Conservation (phyloP, 2,329 filamentous ascomycete species). For the Cyphellophora europaea region DNA sequence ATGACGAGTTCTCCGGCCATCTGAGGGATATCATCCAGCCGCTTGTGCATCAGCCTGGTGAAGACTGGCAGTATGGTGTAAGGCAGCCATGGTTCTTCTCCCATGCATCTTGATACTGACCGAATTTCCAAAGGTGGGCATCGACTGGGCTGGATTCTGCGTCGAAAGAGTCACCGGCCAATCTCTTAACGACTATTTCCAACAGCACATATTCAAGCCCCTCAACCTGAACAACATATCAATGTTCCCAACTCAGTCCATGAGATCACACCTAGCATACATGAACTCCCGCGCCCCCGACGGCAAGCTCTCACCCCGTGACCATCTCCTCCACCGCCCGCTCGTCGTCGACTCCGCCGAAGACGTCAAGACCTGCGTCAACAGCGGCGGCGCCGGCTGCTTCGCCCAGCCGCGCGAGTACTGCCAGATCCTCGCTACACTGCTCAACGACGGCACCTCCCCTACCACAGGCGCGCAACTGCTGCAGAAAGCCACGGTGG, state of each 20-base stretch:
- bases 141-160: slow-evolving; percentile 46
- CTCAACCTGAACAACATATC: slow-evolving; percentile 39
- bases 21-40: slow-evolving; percentile 42
- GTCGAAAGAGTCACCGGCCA: slow-evolving; percentile 36
- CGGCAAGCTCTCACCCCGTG: slow-evolving; percentile 32
- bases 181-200: slow-evolving; percentile 39
- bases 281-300: slow-evolving; percentile 45
- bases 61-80: slow-evolving; percentile 53
- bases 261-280: slow-evolving; percentile 46
- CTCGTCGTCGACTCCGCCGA: slow-evolving; percentile 33
- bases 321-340: slow-evolving; percentile 42
- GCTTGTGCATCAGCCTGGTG: slow-evolving; percentile 55
- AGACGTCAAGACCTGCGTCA: slow-evolving; percentile 37
- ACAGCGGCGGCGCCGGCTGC: slow-evolving; percentile 53
- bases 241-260: slow-evolving; percentile 47
- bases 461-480: slow-evolving; percentile 47
- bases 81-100: slow-evolving; percentile 25
- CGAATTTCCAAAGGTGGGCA: slow-evolving; percentile 31
- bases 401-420: slow-evolving; percentile 55
- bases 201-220: slow-evolving; percentile 38
- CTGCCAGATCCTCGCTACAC: slow-evolving; percentile 45
- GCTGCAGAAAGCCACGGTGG: slow-evolving; percentile 48
- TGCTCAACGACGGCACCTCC: slow-evolving; percentile 56
- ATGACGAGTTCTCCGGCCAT: slow-evolving; percentile 51
- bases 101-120: slow-evolving; percentile 14